Base-by-base conservation (phyloP, 805 yeast species). In the Wickerhamomyces pijperi region DNA sequence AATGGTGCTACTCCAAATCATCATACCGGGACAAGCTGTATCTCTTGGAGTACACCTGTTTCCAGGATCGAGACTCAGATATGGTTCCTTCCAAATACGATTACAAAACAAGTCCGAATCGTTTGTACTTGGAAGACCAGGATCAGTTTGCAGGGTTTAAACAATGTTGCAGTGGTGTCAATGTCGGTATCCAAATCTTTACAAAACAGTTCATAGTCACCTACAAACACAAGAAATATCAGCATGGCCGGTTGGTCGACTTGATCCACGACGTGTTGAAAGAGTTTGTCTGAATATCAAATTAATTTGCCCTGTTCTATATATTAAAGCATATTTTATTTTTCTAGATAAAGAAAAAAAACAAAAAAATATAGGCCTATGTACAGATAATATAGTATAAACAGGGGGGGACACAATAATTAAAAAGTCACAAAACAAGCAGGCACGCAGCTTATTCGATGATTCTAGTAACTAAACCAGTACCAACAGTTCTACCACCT, bases 401-500 rank as follows among this genome's bases (percentile, higher is more conserved):
- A n/a, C n/a, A n/a, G n/a, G n/a, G n/a, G n/a, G n/a, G n/a, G n/a
- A n/a, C n/a, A 21, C 9, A 21, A 21, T 21, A 21, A 21, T 21
- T 7, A 21, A 21, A 9, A 21, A 21, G n/a, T n/a, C n/a, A n/a
- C n/a, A 21, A 9, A 21, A 9, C 9, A 21, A 21, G 23, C 9
- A 21, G 6, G 6, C 23, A 7, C 23, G 25, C 23, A 29, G 35
- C 33, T 48, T 57, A 65, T 51, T 81, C 90, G 49, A 84, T 63
- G 64, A 86, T 79, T 68, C 95, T 81, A 56, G 98, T 92, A 55
- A 92, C 77, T 72, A 92, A 72, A 73, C 98, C 98, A 51, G 98
- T 92, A 67, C 96, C 98, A 51, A 92, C 97, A 50, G 98, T 92
- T 72, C 82, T 84, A 64, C 97, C 97, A 70, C 97, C 97, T 73